Percentiles rank a stretch among this genome's conserved stretches.
These are phyloP conservation scores for Macrophomina pseudophaseolina DNA, from an alignment of 2,329 filamentous ascomycete species.

Conservation along the genomic window DNA sequence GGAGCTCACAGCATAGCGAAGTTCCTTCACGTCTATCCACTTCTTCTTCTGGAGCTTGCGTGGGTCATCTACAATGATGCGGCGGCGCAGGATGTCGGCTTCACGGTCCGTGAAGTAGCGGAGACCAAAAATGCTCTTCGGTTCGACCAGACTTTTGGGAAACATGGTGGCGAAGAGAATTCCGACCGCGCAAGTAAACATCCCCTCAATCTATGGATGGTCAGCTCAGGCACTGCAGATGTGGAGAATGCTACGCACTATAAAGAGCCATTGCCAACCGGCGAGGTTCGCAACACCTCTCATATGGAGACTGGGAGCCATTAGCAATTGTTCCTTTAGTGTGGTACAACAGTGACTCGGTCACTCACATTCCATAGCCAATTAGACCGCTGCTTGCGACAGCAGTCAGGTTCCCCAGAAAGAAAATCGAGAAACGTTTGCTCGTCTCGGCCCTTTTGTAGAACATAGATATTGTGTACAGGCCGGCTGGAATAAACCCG, in stretches of 20 bases:
- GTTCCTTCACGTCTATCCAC: constrained; percentile 19
- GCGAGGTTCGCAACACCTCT: constrained; percentile 52
- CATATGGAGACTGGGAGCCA: constrained; percentile 54
- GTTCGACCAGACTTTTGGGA: constrained; percentile 53
- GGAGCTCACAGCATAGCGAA: constrained; percentile 13
- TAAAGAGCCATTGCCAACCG: constrained; percentile 65
- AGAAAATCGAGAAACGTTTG: constrained; percentile 61
- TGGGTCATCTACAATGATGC: constrained; percentile 27
- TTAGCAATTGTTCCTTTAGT: neutral
- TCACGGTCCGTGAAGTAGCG: constrained; percentile 48
- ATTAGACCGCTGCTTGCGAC: constrained; percentile 50
- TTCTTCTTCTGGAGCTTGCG: constrained; percentile 25
- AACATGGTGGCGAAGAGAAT: constrained; percentile 51
- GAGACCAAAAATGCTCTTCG: constrained; percentile 48
- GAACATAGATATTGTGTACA: constrained; percentile 61
- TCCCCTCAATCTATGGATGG: constrained; percentile 50
- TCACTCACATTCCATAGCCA: constrained; percentile 42
- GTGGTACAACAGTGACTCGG: neutral
- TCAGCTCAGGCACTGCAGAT: neutral
- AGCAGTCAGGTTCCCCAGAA: constrained; percentile 61
- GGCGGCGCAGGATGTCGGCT: constrained; percentile 48
- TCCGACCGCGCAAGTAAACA: constrained; percentile 56
- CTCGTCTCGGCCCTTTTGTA: constrained; percentile 60
- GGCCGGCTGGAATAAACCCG: constrained; percentile 60
- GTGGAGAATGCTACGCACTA: constrained; percentile 20